phyloP scores from a whole-genome alignment of 495 filamentous ascomycete genomes.

The Staphylotrichum longicolle region DNA sequence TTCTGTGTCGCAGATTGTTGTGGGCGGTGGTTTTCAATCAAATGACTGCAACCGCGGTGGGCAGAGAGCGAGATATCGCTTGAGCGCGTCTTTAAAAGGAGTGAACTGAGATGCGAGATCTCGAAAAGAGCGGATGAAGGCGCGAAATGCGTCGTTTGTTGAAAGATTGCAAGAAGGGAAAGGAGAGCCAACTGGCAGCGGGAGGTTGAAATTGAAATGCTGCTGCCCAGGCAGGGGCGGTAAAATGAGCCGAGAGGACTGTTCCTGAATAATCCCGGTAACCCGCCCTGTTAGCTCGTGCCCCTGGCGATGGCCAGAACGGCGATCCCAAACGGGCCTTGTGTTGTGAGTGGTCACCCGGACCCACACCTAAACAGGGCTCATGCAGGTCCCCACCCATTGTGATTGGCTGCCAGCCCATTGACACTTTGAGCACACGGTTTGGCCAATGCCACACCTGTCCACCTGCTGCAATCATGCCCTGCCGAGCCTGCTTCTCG shows the following conservation, averaged over 20 bases:
- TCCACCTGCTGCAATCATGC: neutral
- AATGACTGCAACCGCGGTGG: constrained; percentile 22
- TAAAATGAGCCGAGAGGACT: constrained; percentile 28
- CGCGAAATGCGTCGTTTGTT: constrained; percentile 30
- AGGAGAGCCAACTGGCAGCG: constrained; percentile 12
- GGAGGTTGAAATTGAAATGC: constrained; percentile 18
- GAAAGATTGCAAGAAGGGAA: constrained; percentile 20
- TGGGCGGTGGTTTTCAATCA: constrained; percentile 16
- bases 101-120: constrained; percentile 38
- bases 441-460: neutral
- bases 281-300: constrained; percentile 1
- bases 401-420: constrained; percentile 23
- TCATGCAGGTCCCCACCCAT: constrained; percentile 28
- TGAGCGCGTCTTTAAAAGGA: constrained; percentile 24
- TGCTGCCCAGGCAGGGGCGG: constrained; percentile 10
- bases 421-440: neutral
- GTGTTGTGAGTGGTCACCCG: constrained; percentile 21
- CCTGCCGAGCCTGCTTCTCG: neutral
- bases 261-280: constrained; percentile 26
- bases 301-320: constrained; percentile 20
- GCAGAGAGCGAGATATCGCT: constrained; percentile 2
- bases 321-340: constrained; percentile 18
- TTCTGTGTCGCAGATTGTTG: neutral
- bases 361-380: constrained; percentile 21
- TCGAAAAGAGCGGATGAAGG: constrained; percentile 36